phyloP scores from a whole-genome alignment of 257 asterid species.

The Lycium barbarum region DNA sequence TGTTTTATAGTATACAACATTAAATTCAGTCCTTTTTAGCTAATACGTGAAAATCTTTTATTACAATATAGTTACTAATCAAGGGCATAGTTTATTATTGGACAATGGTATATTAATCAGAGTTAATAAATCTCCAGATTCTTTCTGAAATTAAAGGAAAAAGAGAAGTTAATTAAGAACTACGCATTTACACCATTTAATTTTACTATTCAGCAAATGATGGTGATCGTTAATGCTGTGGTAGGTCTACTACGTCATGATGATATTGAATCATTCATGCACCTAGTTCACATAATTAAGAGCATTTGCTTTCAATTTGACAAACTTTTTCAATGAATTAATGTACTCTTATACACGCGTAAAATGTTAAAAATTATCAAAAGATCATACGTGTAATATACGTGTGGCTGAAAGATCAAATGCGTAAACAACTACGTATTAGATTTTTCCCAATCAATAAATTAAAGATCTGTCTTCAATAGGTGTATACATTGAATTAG shows the following conservation, averaged over 20 bases:
- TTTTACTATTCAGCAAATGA: neutral
- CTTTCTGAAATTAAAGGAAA: neutral
- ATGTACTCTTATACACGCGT: neutral
- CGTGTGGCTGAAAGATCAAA: neutral
- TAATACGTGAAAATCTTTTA: neutral
- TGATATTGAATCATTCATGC: constrained; percentile 23
- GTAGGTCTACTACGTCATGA: constrained; percentile 18
- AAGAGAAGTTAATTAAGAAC: neutral
- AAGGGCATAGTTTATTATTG: neutral
- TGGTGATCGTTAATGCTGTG: neutral
- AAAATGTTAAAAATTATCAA: neutral
- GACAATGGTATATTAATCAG: neutral
- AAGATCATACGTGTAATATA: neutral
- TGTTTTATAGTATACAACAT: neutral
- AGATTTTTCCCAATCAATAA: neutral
- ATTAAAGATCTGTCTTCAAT: neutral
- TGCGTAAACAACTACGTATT: neutral
- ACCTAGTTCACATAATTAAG: constrained; percentile 1
- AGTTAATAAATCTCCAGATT: neutral
- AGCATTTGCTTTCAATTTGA: constrained; percentile 5
- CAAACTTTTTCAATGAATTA: neutral
- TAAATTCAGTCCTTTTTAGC: neutral
- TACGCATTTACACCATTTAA: neutral
- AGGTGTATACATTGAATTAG: neutral
- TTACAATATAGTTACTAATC: neutral